Percentiles rank a stretch among this genome's conserved stretches.
Conservation (phyloP, 306 rosid species). For the Betula pendula region DNA sequence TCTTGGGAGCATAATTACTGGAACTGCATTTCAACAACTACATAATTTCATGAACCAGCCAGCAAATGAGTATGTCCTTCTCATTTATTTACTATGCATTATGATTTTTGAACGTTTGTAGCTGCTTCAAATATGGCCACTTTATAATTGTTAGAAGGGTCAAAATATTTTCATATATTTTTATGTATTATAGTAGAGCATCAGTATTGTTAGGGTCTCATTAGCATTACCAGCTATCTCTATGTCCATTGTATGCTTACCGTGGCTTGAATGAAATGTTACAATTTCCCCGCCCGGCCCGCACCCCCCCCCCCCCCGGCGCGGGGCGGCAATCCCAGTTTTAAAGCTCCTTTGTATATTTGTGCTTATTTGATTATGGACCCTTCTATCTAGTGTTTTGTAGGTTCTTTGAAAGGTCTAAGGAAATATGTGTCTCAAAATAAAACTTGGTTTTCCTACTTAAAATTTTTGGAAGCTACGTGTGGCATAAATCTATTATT, state of each 20-base stretch:
- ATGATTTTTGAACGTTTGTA: slow-evolving; percentile 4
- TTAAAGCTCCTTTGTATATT: too few species aligned
- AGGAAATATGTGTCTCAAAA: background rate
- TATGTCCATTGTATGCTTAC: background rate
- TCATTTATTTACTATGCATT: background rate
- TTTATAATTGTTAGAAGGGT: slow-evolving; percentile 1
- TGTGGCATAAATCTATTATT: background rate
- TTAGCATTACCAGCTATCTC: background rate
- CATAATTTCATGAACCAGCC: slow-evolving; percentile 82
- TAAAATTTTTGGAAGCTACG: background rate
- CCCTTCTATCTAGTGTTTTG: too few species aligned
- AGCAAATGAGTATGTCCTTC: slow-evolving; percentile 71
- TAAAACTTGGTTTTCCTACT: background rate
- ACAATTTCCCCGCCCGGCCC: background rate
- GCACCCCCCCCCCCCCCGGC: background rate
- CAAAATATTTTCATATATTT: background rate
- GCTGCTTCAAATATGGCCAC: background rate
- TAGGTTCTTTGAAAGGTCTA: background rate
- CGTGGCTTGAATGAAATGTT: too few species aligned
- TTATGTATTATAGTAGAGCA: background rate
- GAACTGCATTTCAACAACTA: slow-evolving; percentile 94
- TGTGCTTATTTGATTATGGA: too few species aligned
- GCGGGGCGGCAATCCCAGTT: too few species aligned
- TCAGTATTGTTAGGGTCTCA: background rate
- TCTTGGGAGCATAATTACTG: slow-evolving; percentile 95